Percentiles rank a stretch among this genome's conserved stretches.
These are phyloP conservation scores for Pythium brassicae DNA, from an alignment of 352 stramenopile species.

Conservation along the genomic window DNA sequence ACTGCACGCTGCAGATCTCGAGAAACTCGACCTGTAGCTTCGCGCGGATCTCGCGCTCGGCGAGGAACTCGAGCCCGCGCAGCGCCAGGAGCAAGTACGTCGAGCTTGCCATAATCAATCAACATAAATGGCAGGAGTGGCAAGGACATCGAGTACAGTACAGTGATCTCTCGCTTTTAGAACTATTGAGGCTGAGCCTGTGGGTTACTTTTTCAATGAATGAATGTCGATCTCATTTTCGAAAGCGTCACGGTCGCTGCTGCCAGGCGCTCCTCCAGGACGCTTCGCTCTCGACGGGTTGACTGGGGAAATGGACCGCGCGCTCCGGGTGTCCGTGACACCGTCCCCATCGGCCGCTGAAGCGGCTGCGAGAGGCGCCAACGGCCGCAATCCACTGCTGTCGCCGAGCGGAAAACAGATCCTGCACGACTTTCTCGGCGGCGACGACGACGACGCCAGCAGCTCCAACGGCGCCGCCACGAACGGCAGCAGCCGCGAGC, in stretches of 20 bases:
- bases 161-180: not conserved
- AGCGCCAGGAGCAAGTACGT: slow-evolving; percentile 79
- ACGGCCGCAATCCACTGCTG: slow-evolving; percentile 36
- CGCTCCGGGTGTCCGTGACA: not conserved
- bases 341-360: slow-evolving; percentile 7
- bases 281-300: too few species aligned
- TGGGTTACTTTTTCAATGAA: not conserved
- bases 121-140: too few species aligned
- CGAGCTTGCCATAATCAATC: not conserved
- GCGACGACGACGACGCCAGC: not conserved
- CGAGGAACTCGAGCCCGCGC: slow-evolving; percentile 68
- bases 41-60: slow-evolving; percentile 56
- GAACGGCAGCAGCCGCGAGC: not conserved
- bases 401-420: slow-evolving; percentile 44
- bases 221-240: too few species aligned
- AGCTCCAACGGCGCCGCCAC: too few species aligned
- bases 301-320: not conserved
- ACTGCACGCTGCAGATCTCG: slow-evolving; percentile 61
- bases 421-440: slow-evolving; percentile 40
- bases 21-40: slow-evolving; percentile 67
- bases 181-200: not conserved
- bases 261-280: too few species aligned
- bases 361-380: too few species aligned
- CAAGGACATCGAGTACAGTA: not conserved
- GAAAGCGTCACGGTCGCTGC: too few species aligned